Conservation (phyloP, 306 rosid genomes). For the Quercus suber region DNA sequence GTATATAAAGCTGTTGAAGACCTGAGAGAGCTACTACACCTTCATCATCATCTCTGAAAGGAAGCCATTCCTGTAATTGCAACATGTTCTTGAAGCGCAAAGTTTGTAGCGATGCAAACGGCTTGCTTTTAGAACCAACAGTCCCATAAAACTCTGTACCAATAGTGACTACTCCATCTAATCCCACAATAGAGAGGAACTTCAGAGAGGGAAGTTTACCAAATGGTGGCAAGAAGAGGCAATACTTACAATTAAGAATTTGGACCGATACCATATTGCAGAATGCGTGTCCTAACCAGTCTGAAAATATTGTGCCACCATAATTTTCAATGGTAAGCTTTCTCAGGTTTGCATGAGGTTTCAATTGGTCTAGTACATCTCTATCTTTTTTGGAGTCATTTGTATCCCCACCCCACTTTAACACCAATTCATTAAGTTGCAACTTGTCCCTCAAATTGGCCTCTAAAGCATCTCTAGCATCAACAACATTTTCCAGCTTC, state of each 20-base stretch:
- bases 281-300: neutral
- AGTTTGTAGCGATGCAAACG: neutral
- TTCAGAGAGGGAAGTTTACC: neutral
- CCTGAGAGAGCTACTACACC: fast-evolving
- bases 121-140: neutral
- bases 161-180: neutral
- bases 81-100: conserved; percentile 1
- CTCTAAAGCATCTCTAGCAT: neutral
- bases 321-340: conserved; percentile 7
- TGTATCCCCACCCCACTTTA: conserved; percentile 8
- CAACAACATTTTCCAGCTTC: conserved; percentile 10
- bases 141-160: neutral
- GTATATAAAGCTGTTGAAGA: too few species aligned
- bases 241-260: neutral
- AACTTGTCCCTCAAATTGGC: neutral
- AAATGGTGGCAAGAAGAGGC: conserved; percentile 5
- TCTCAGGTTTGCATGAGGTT: conserved; percentile 18
- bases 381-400: neutral
- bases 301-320: conserved; percentile 14
- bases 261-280: neutral
- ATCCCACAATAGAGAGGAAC: neutral
- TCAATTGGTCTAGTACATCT: neutral
- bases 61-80: too few species aligned
- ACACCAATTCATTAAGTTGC: neutral
- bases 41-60: too few species aligned